Conservation (phyloP, 2,329 filamentous ascomycete species). For the Paecilomyces variotii region DNA sequence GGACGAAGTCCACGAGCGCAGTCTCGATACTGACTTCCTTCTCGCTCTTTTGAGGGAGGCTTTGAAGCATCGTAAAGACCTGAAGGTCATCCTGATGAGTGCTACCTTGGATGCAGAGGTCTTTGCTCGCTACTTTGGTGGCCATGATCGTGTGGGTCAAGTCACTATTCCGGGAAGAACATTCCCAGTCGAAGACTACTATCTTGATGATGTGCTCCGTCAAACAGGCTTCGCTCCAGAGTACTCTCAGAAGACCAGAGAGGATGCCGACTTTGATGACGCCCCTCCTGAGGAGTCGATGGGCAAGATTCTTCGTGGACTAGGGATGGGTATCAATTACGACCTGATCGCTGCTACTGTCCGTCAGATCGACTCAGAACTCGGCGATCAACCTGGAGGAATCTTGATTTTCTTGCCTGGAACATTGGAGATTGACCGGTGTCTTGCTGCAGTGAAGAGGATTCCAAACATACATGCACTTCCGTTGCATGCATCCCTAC, state of each 20-base stretch:
- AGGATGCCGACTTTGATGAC: slow-evolving; percentile 31
- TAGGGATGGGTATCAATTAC: slow-evolving; percentile 86
- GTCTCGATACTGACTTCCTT: slow-evolving; percentile 89
- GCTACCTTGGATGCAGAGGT: slow-evolving; percentile 84
- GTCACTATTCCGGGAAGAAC: slow-evolving; percentile 86
- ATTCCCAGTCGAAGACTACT: slow-evolving; percentile 81
- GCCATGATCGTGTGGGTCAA: slow-evolving; percentile 61
- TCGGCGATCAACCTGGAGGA: slow-evolving; percentile 67
- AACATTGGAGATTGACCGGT: slow-evolving; percentile 80
- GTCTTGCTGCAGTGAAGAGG: slow-evolving; percentile 59
- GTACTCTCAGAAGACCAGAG: slow-evolving; percentile 20
- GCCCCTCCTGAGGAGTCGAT: slow-evolving; percentile 42
- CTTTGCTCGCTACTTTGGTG: slow-evolving; percentile 76
- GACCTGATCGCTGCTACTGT: slow-evolving; percentile 74
- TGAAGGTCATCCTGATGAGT: slow-evolving; percentile 93
- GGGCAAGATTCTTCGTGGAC: slow-evolving; percentile 61
- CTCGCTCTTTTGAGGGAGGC: slow-evolving; percentile 82
- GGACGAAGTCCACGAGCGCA: slow-evolving; percentile 93
- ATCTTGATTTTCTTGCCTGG: slow-evolving; percentile 96
- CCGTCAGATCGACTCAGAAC: slow-evolving; percentile 68
- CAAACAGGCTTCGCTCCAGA: slow-evolving; percentile 62
- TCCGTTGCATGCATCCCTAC: slow-evolving; percentile 83
- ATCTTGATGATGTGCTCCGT: slow-evolving; percentile 77
- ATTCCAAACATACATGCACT: slow-evolving; percentile 66
- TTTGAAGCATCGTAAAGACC: slow-evolving; percentile 61